Evolutionary conservation across 331 rosid species (phyloP), one percentile per base, ranked within the genome.

Genomic region (Quercus phellos): DNA sequence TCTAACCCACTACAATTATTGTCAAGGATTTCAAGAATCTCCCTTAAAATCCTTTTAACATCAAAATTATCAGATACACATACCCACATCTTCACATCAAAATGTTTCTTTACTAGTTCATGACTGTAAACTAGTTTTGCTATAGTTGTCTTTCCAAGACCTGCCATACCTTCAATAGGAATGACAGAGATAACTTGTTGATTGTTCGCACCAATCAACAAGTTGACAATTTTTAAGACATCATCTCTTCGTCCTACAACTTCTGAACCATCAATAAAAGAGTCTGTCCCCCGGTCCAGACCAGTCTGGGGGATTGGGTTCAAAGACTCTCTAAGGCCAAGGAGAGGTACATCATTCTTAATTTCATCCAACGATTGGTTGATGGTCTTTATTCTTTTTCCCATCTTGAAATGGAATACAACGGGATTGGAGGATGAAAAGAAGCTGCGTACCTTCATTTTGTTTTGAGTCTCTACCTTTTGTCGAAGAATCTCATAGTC

Each of bases 271-370:
- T 1, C 50, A 42, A 42, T 7, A 0, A 6, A 42, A 10, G 50
- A 42, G 50, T 42, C 50, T 42, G 50, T 42, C 13, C 0, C 50
- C 0, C 13, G 50, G 0, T 42, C 12, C 1, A 2, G 3, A 10
- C 10, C 0, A 0, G 0, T 42, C 50, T 42, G 0, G 12, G 50
- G 50, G 12, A 6, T 42, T 42, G 50, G 0, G 12, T 42, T 8
- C 3, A 42, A 0, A 6, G 50, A 42, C 10, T 0, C 50, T 2
- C 0, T 42, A 8, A 42, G 50, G 0, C 50, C 50, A 42, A 42
- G 12, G 0, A 1, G 10, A 42, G 0, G 1, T 42, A 10, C 50
- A 0, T 42, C 3, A 0, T 0, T 2, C 10, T 42, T 2, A 42
- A 42, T 42, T 2, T 3, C 9, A 6, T 42, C 12, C 10, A 42